Evolutionary conservation across 2,329 filamentous ascomycete genomes (phyloP).

Genomic region (Zymoseptoria brevis): DNA sequence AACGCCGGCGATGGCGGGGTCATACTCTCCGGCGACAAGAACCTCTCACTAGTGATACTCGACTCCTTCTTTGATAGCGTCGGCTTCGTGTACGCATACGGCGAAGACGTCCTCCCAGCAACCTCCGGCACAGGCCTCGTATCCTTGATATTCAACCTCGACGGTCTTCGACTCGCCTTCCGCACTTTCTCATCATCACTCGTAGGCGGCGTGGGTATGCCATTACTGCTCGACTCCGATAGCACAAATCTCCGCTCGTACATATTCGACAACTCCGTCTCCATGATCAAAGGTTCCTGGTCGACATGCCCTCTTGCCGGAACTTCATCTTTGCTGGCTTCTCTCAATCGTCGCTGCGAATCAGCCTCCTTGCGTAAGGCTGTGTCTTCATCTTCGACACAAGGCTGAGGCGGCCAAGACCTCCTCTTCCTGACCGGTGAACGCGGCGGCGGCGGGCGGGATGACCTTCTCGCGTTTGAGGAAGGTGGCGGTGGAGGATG

Average conservation of each 20-base stretch:
- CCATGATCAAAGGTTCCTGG: conserved; percentile 59
- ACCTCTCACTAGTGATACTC: conserved; percentile 33
- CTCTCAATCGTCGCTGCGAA: conserved; percentile 27
- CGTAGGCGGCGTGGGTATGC: conserved; percentile 28
- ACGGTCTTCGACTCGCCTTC: conserved; percentile 23
- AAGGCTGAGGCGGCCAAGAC: conserved; percentile 53
- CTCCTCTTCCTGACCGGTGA: conserved; percentile 18
- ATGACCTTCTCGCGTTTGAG: neutral
- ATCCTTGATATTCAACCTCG: conserved; percentile 29
- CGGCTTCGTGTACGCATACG: conserved; percentile 37
- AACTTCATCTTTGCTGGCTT: conserved; percentile 46
- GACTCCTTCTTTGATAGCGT: conserved; percentile 25
- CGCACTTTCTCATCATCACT: conserved; percentile 32
- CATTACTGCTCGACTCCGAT: conserved; percentile 11
- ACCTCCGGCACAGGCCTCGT: conserved; percentile 33
- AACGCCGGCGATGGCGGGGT: conserved; percentile 30
- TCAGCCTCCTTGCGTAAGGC: conserved; percentile 56
- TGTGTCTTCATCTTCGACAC: conserved; percentile 60
- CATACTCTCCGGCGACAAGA: conserved; percentile 43
- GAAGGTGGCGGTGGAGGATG: conserved; percentile 24
- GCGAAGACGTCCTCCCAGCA: conserved; percentile 36
- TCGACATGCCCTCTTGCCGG: conserved; percentile 57
- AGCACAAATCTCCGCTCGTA: conserved; percentile 58
- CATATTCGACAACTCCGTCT: conserved; percentile 37
- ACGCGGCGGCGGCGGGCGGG: conserved; percentile 13